These are phyloP conservation scores for Podospora pseudocomata DNA, from an alignment of 495 filamentous ascomycete species.

Conservation along the genomic window DNA sequence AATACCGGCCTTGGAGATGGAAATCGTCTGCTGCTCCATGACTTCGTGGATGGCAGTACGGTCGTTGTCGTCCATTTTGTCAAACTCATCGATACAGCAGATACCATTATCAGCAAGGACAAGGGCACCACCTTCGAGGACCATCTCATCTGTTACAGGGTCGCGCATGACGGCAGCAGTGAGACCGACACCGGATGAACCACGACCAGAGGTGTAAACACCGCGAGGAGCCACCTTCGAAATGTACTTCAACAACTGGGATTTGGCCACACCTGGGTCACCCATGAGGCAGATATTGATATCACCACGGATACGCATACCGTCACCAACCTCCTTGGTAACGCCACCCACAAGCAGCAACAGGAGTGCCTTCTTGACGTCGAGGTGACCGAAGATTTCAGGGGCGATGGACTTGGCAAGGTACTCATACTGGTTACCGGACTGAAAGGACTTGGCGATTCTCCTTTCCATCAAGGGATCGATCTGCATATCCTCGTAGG, in stretches of 20 bases:
- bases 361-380: constrained; percentile 96
- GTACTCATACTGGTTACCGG: constrained; percentile 90
- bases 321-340: constrained; percentile 94
- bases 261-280: constrained; percentile 98
- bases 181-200: constrained; percentile 92
- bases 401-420: constrained; percentile 93
- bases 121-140: constrained; percentile 91
- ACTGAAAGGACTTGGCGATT: constrained; percentile 74
- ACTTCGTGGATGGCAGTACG: constrained; percentile 98
- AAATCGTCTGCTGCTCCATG: constrained; percentile 99
- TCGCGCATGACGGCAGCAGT: constrained; percentile 98
- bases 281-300: constrained; percentile 99
- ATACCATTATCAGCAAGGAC: constrained; percentile 97
- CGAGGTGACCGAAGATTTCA: constrained; percentile 92
- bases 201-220: constrained; percentile 95
- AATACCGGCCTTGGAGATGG: constrained; percentile 97
- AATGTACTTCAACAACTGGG: constrained; percentile 95
- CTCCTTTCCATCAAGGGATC: constrained; percentile 72
- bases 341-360: constrained; percentile 94
- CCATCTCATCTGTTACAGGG: constrained; percentile 98
- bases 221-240: constrained; percentile 95
- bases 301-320: constrained; percentile 96
- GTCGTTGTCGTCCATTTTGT: constrained; percentile 98
- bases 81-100: constrained; percentile 99
- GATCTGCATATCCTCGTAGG: constrained; percentile 78